A percentile compares a stretch with the other conserved stretches of the same genome.
These are phyloP conservation scores for Trypanosomatidae sp. DNA, from an alignment of 208 protist species.

Conservation along the genomic window DNA sequence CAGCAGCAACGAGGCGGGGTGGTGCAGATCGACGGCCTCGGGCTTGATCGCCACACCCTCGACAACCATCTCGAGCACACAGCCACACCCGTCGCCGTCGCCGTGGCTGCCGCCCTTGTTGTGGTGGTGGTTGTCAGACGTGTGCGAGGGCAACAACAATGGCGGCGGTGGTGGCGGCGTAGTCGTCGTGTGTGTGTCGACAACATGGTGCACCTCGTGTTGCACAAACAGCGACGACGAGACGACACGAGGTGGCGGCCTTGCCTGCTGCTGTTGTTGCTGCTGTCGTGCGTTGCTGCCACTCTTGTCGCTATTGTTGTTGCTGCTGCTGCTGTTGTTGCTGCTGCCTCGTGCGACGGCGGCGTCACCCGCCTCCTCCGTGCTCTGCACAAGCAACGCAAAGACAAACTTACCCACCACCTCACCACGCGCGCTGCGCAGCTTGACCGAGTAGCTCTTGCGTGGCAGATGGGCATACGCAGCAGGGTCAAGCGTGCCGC, in stretches of 20 bases:
- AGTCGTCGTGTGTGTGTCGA: not conserved
- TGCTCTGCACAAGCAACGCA: slow-evolving; percentile 24
- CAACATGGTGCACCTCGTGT: not conserved
- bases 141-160: not conserved
- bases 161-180: not conserved
- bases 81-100: not conserved
- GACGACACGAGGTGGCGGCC: no score
- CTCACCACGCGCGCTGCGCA: slow-evolving; percentile 43
- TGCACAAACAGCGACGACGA: no score
- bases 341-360: not conserved
- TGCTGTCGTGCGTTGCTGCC: not conserved
- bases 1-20: slow-evolving; percentile 50
- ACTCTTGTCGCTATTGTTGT: not conserved
- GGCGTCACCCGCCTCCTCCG: no score
- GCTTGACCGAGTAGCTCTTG: slow-evolving; percentile 83
- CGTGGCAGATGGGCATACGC: slow-evolving; percentile 48
- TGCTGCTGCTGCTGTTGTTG: not conserved
- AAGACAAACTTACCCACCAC: slow-evolving; percentile 75
- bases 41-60: slow-evolving; percentile 43
- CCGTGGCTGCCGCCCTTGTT: not conserved
- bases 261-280: no score
- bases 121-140: not conserved
- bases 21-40: slow-evolving; percentile 32
- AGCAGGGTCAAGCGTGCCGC: slow-evolving; percentile 54
- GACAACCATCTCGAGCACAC: slow-evolving; percentile 26